These are phyloP conservation scores for Diutina siamensis DNA, from an alignment of 1,139 yeast genomes.

Conservation along the genomic window DNA sequence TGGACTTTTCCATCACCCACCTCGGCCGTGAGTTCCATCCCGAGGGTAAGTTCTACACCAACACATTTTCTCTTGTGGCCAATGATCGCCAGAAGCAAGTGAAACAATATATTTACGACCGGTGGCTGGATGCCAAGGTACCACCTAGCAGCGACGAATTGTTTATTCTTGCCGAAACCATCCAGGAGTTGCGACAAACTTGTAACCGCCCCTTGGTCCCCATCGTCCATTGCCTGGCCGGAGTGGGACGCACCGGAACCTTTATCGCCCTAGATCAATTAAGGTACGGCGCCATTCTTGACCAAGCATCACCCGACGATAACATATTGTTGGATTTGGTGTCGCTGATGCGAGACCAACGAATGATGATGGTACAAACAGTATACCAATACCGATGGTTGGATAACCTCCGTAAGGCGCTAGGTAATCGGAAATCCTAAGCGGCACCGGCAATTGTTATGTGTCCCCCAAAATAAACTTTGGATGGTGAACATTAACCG, in stretches of 20 bases:
- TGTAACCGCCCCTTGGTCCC: conserved; percentile 17
- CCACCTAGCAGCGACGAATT: conserved; percentile 25
- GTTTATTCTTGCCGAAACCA: conserved; percentile 8
- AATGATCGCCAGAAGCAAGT: conserved; percentile 24
- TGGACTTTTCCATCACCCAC: neutral
- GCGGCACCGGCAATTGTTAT: too few relatives aligned
- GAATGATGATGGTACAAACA: conserved; percentile 65
- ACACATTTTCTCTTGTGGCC: conserved; percentile 18
- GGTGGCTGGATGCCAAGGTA: conserved; percentile 47
- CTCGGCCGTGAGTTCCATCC: conserved; percentile 12
- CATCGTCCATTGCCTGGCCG: conserved; percentile 72
- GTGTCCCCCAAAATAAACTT: too few relatives aligned
- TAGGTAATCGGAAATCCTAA: neutral
- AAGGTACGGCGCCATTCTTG: conserved; percentile 13
- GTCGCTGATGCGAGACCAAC: conserved; percentile 33
- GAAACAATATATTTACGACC: conserved; percentile 39
- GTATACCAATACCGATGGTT: conserved; percentile 42
- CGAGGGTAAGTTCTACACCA: conserved; percentile 18
- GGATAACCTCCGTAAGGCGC: conserved; percentile 14
- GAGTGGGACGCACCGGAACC: conserved; percentile 78
- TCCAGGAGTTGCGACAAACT: neutral
- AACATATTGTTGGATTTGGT: conserved; percentile 28
- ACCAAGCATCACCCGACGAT: neutral
- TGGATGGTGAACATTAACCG: too few relatives aligned
- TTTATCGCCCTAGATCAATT: conserved; percentile 57